A percentile compares a stretch with the other conserved stretches of the same genome.
These are phyloP conservation scores for Elaeagnus macrophylla DNA, from an alignment of 306 rosid genomes.

Conservation along the genomic window DNA sequence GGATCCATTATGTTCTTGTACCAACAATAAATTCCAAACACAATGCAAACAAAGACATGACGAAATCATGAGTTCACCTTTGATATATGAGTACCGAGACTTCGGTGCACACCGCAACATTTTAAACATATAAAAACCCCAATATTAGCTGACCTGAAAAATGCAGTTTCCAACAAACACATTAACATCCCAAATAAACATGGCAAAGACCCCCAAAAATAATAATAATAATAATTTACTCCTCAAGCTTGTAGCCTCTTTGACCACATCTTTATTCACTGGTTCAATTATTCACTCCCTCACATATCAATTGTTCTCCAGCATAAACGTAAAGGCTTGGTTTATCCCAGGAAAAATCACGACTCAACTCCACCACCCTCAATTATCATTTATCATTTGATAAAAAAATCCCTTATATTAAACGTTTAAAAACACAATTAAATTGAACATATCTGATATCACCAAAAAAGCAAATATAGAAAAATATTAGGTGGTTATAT, in stretches of 20 bases:
- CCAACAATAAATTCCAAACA: not conserved
- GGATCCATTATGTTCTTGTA: not conserved
- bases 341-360: too few relatives aligned
- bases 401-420: too few relatives aligned
- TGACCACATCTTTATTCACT: slow-evolving; percentile 12
- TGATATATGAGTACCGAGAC: slow-evolving; percentile 93
- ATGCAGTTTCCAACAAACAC: slow-evolving; percentile 10
- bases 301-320: not conserved
- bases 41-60: not conserved
- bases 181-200: slow-evolving; percentile 3
- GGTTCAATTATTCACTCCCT: slow-evolving; percentile 11
- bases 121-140: slow-evolving; percentile 96
- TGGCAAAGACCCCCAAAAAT: not conserved
- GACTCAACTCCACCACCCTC: too few relatives aligned
- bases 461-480: not conserved
- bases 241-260: slow-evolving; percentile 10
- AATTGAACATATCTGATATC: slow-evolving; percentile 10
- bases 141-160: slow-evolving; percentile 85
- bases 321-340: not conserved
- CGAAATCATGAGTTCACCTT: slow-evolving; percentile 42
- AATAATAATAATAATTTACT: not conserved
- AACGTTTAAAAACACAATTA: too few relatives aligned
- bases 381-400: too few relatives aligned
- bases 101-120: slow-evolving; percentile 92
- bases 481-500: not conserved